Evolutionary conservation across 164 flowering plant genomes (phyloP).

Genomic region (Umbellularia californica): DNA sequence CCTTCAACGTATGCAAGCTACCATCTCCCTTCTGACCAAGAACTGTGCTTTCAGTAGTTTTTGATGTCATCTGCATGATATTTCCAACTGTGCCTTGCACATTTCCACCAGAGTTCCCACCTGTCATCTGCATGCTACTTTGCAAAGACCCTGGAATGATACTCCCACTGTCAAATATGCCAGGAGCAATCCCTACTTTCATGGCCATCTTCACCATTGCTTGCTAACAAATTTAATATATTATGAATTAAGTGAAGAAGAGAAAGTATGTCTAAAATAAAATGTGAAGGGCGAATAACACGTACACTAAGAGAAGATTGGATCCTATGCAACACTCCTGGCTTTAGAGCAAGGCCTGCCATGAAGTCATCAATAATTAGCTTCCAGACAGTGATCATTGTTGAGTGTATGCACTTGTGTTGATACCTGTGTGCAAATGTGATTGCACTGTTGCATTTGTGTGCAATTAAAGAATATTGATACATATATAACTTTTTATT

Average conservation of each 20-base stretch:
- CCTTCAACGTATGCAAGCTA: conserved; percentile 19
- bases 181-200: conserved; percentile 51
- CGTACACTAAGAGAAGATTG: conserved; percentile 59
- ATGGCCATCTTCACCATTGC: conserved; percentile 45
- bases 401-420: not conserved
- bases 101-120: conserved; percentile 18
- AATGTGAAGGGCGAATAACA: conserved; percentile 7
- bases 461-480: too few relatives aligned
- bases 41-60: conserved; percentile 22
- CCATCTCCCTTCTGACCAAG: conserved; percentile 21
- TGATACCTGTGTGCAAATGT: not conserved
- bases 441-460: not conserved
- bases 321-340: conserved; percentile 54
- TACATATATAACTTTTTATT: too few relatives aligned
- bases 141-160: conserved; percentile 44
- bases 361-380: conserved; percentile 11
- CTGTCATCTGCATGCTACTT: conserved; percentile 28
- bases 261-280: not conserved
- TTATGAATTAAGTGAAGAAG: conserved; percentile 3
- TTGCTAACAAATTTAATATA: conserved; percentile 42
- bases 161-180: conserved; percentile 35
- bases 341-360: conserved; percentile 88
- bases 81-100: conserved; percentile 34
- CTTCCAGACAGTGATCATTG: not conserved
- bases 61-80: conserved; percentile 27